These are phyloP conservation scores for Plectosphaerella sp. DNA, from an alignment of 2,329 filamentous ascomycete species.

Conservation along the genomic window DNA sequence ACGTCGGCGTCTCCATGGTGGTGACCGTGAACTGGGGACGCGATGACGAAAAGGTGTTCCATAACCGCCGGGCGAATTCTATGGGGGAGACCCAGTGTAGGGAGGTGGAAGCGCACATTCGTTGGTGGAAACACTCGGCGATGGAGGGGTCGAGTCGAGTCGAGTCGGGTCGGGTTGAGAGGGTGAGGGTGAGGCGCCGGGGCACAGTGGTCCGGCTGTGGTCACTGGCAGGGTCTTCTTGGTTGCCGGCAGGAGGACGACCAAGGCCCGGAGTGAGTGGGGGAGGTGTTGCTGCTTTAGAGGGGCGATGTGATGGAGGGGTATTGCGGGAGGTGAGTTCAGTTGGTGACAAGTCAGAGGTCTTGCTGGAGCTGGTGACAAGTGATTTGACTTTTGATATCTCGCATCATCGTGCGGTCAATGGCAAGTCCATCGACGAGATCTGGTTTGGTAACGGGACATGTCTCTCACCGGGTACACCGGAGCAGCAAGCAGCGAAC, in stretches of 20 bases:
- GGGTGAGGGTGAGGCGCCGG: slow-evolving; percentile 3
- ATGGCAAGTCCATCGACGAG: too few relatives aligned
- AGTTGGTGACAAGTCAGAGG: too few relatives aligned
- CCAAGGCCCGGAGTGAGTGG: neutral
- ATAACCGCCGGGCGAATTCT: neutral
- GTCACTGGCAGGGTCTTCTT: neutral
- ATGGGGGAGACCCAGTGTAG: neutral
- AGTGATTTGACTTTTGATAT: too few relatives aligned
- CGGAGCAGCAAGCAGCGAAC: too few relatives aligned
- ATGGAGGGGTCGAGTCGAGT: slow-evolving; percentile 1
- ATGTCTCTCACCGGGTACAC: too few relatives aligned
- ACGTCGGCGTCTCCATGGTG: neutral
- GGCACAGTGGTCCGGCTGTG: neutral
- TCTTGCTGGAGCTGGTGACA: too few relatives aligned
- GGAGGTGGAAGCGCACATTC: neutral
- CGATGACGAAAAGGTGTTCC: neutral
- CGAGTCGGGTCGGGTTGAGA: neutral
- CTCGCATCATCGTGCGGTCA: too few relatives aligned
- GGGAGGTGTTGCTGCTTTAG: too few relatives aligned
- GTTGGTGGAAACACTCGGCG: neutral
- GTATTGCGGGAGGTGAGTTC: too few relatives aligned
- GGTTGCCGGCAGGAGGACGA: slow-evolving; percentile 6
- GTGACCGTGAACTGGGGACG: neutral
- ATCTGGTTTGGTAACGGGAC: too few relatives aligned
- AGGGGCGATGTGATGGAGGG: too few relatives aligned